Base-by-base conservation (phyloP, 1,284 basidiomycete genomes). In the Cystobasidium slooffiae region DNA sequence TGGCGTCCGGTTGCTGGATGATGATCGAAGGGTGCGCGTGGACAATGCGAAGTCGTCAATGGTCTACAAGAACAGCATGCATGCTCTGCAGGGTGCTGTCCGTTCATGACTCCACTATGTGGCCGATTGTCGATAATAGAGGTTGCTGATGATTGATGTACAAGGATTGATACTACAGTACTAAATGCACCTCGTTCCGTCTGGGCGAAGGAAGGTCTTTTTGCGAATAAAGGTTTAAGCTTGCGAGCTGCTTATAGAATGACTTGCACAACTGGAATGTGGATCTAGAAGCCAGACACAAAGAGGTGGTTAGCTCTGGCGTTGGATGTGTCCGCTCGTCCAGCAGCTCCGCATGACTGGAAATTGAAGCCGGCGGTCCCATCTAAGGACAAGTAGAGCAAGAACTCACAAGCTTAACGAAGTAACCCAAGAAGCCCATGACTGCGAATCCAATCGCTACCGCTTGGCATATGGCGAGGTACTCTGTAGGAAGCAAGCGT, bases 361-460 rank as follows among this genome's bases (percentile, higher is more conserved):
- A 67, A 69, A 16, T 7, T 9, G 37, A 20, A 16, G 44, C 41
- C 24, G 49, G 14, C 1, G 56, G 22, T 22, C 6, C 18, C 16
- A 31, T 12, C 14, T 14, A 37, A 16, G 16, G 52, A n/a, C 5
- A 2, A 41, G 10, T 59, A 18, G 7, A 8, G 22, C 20, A 18
- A 37, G n/a, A 22, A 75, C 74, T 43, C 41, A 80, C 76, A 58
- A 80, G 76, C 76, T 79, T 79, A 72, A 80, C 79, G 65, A 80
- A 75, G 78, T 78, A 80, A 12, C 79, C 69, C 65, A 80, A 94
- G 86, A 95, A 93, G n/a, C 94, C 94, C 93, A 97, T 97, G 79
- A 97, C 92, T 68, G 89, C 92, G 81, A 97, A 97, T 20, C 94
- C 94, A 77, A 97, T 90, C 2, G 93, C 93, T 75, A 97, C 92